Base-by-base conservation (phyloP, 2,329 filamentous ascomycete genomes). In the Pseudogymnoascus sp. region DNA sequence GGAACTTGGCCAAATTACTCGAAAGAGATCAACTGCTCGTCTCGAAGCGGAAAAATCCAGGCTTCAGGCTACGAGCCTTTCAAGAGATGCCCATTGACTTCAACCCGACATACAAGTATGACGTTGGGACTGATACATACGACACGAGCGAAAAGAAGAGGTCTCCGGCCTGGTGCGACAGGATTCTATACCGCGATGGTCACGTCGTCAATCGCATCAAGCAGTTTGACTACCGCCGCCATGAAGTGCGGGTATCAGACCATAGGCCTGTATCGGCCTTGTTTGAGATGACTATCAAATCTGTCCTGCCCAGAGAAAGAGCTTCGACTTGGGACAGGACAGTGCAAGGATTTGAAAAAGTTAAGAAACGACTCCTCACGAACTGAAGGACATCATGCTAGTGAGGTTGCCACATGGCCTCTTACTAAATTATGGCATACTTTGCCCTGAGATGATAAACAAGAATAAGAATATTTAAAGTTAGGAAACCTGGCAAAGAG, bases 71-170 rank as follows among this genome's bases (percentile, higher is more conserved):
- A 4, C 87, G 93, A 19, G 89, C 91, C 0, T 98, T 99, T 75
- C 87, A 89, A n/a, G 95, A 99, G 77, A 82, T 89, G 63, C 90
- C 90, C 0, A 97, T 99, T 71, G 89, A 86, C 0, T 99, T 99
- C 74, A 88, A 92, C 6, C 95, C 95, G 0, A 99, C 95, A 0
- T 99, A 99, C 81, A 99, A 99, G 75, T 99, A 99, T 75, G 95
- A 99, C 70, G 92, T 98, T 0, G 93, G 93, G 14, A 96, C 92
- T 0, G 93, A 98, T 73, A 89, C 86, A 6, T 99, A 98, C 75
- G 95, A 99, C 74, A 89, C 90, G 0, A 93, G 90, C 70, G 95
- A 99, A 76, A 99, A 99, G 81, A 91, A 91, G 75, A 85, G 95
- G 61, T 89, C 91, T 21, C 95, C 95, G 0, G 95, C 95, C 1